A percentile compares a stretch with the other conserved stretches of the same genome.
Evolutionary conservation across 768 basidiomycete genomes (phyloP).

Genomic region (Pseudohyphozyma bogoriensis): DNA sequence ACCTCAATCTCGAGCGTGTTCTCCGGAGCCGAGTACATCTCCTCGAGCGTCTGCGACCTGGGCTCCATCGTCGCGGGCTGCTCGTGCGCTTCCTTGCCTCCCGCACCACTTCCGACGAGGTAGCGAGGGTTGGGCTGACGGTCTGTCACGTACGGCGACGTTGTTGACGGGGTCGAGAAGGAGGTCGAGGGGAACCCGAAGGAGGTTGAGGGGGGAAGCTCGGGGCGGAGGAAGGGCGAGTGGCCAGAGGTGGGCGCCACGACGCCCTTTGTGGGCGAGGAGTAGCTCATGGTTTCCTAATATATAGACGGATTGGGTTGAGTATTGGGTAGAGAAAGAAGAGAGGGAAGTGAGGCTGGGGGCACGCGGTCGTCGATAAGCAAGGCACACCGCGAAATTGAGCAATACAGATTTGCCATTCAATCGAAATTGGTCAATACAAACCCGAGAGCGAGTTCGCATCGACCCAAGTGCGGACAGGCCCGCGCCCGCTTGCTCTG

Average conservation of each 20-base stretch:
- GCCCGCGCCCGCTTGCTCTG: too few relatives aligned
- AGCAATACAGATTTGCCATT: too few relatives aligned
- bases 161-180: background rate
- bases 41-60: conserved; percentile 55
- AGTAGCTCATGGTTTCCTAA: too few relatives aligned
- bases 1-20: conserved; percentile 97
- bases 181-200: conserved; percentile 17
- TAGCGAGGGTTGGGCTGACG: conserved; percentile 10
- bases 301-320: too few relatives aligned
- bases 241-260: conserved; percentile 24
- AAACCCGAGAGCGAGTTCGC: too few relatives aligned
- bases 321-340: too few relatives aligned
- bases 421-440: too few relatives aligned
- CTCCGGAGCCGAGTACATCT: conserved; percentile 97
- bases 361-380: too few relatives aligned
- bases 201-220: conserved; percentile 10
- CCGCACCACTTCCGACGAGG: background rate
- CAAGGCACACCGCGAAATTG: too few relatives aligned
- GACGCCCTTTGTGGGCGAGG: too few relatives aligned
- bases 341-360: too few relatives aligned
- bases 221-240: conserved; percentile 21
- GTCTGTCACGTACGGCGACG: conserved; percentile 27
- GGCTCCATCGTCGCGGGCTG: background rate
- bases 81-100: background rate
- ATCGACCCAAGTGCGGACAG: too few relatives aligned